Base-by-base conservation (phyloP, 192 early-diverging fungal genomes). In the Backusella circina region DNA sequence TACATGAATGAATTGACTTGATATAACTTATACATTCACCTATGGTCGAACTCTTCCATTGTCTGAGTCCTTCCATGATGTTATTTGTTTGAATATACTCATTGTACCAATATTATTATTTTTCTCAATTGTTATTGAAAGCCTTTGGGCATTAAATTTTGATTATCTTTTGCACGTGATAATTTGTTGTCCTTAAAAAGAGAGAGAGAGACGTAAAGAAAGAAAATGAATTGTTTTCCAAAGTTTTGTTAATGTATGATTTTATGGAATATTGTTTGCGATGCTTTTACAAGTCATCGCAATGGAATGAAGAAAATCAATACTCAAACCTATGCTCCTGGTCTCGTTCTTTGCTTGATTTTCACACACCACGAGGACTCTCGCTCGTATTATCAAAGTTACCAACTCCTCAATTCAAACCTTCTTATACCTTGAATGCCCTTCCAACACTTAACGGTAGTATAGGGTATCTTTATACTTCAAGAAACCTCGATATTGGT, bases 401-500 rank as follows among this genome's bases (percentile, higher is more conserved):
- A 38, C 90, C 92, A 15, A 91, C 93, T 12, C 88, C 90, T 23
- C 85, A 92, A 44, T 90, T 97, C 71, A 92, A 92, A 70, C 85
- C 91, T 13, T 88, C 91, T 2, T 96, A 94, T 73, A 88, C 91
- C 2, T 81, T 96, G 86, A 75, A 84, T 84, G 83, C 92, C 71
- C 51, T 87, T 50, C 84, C 83, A 47, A 47, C 84, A 72, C 67
- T 93, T 5, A 86, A 88, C 66, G 88, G 88, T 1, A 87, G 92
- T 7, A 86, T 93, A 8, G 95, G 94, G 2, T 97, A 95, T 70
- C 79, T 98, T 16, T 94, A 90, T 72, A 90, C 95, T 5, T 95
- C 95, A 2, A 75, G 85, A 30, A 87, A 91, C 8, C 78, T 98
- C 68, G 83, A 83, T 38, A 82, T 89, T 32, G 88, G 87, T 15